Evolutionary conservation across 2,329 filamentous ascomycete genomes (phyloP), one percentile per base, ranked within the genome.

Genomic region (Scedosporium aurantiacum): DNA sequence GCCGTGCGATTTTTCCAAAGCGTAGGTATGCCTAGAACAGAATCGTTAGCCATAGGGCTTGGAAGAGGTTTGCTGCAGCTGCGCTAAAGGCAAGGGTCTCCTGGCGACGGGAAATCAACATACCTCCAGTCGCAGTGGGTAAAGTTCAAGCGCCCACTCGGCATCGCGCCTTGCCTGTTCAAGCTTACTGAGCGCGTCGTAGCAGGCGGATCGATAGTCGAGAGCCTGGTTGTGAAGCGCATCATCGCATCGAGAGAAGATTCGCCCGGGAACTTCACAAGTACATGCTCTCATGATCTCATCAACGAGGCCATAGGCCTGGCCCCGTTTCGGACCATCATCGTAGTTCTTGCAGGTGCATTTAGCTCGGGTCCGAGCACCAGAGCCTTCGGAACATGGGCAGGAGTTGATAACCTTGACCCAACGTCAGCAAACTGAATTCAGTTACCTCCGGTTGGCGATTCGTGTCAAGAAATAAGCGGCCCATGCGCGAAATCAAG

Each of bases 81-180:
- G 8, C 21, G 43, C 6, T 21, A n/a, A 23, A 25, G 4, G 55
- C 10, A 21, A 43, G 3, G n/a, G n/a, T 12, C 2, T 37, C 32
- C 14, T 6, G 32, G 21, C 21, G 45, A 14, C n/a, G 21, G 50
- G 50, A 23, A 21, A 55, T 3, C 5, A 7, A 45, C 70, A 43
- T 66, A 77, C 75, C 65, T 78, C 74, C 16, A 75, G 70, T 1
- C 72, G 66, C 41, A 70, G 68, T 23, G 76, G 76, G 5, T 75
- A 73, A 50, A 78, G 69, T 60, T 76, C 74, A 18, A 78, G 63
- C 23, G 78, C 71, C 74, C 75, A 77, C 65, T 75, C 72, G 7
- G 76, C 75, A 60, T 77, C 75, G 40, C 64, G 69, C 62, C 67
- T 70, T 14, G 76, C 76, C 25, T 72, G 71, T 4, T 69, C 71